Percentiles rank a stretch among this genome's conserved stretches.
These are phyloP conservation scores for Zea luxurians DNA, from an alignment of 176 grass and related monocot genomes.

Conservation along the genomic window DNA sequence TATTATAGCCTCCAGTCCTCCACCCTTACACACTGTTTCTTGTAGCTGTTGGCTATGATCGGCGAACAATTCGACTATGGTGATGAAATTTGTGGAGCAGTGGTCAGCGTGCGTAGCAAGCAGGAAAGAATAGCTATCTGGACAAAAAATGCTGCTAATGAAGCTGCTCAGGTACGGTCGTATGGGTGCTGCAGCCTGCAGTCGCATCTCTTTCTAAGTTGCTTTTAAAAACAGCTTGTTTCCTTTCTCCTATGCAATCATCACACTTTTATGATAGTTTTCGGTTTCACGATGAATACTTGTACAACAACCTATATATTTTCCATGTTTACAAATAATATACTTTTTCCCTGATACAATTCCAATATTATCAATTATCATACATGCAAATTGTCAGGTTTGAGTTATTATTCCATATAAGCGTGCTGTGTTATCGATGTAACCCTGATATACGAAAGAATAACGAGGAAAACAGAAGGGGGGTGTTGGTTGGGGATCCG, in stretches of 20 bases:
- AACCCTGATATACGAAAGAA: background rate
- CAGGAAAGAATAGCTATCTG: constrained; percentile 90
- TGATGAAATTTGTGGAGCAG: constrained; percentile 94
- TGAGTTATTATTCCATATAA: background rate
- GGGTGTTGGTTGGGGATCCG: background rate
- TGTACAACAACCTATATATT: background rate
- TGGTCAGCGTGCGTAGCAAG: constrained; percentile 72
- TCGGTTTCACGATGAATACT: background rate
- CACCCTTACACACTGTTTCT: background rate
- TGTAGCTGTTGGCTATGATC: constrained; percentile 82
- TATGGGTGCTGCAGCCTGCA: background rate
- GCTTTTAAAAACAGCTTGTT: background rate
- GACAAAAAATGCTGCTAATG: constrained; percentile 92
- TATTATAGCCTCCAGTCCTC: background rate
- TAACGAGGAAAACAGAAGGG: background rate
- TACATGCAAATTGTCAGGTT: background rate
- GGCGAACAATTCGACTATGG: constrained; percentile 96
- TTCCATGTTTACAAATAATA: background rate
- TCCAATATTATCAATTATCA: background rate
- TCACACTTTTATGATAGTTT: background rate
- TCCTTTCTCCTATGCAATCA: background rate
- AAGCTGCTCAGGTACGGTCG: constrained; percentile 80
- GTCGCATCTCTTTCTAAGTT: background rate
- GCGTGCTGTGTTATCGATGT: background rate
- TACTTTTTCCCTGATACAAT: background rate